phyloP scores from a whole-genome alignment of 495 filamentous ascomycete species.

The Oidiodendron maius region DNA sequence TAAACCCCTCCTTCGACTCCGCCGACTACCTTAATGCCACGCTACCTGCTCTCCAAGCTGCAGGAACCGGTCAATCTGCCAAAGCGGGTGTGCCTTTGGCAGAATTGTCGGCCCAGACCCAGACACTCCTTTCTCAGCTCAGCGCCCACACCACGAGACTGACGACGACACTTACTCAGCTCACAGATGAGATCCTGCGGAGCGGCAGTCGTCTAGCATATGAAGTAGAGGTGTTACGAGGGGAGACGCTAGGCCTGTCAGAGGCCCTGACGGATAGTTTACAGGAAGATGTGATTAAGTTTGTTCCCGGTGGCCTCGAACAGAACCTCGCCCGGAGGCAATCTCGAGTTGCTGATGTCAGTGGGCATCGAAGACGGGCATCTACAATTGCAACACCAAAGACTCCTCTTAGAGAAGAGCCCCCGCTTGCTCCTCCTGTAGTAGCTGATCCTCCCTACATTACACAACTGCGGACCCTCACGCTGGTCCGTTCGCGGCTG shows the following conservation, averaged over 20 bases:
- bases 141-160: conserved; percentile 81
- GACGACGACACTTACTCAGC: conserved; percentile 73
- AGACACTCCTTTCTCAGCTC: conserved; percentile 77
- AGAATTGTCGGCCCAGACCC: conserved; percentile 74
- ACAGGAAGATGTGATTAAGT: conserved; percentile 60
- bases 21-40: conserved; percentile 74
- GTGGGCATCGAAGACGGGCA: conserved; percentile 11
- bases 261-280: conserved; percentile 71
- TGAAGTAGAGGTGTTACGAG: conserved; percentile 87
- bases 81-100: conserved; percentile 57
- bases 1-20: conserved; percentile 68
- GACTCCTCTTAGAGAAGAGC: conserved; percentile 13
- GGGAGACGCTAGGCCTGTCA: conserved; percentile 71
- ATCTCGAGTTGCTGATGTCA: conserved; percentile 4
- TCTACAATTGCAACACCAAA: conserved; percentile 15
- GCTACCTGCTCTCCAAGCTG: conserved; percentile 57
- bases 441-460: conserved; percentile 62
- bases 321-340: conserved; percentile 14
- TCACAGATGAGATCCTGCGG: conserved; percentile 92
- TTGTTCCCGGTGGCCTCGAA: conserved; percentile 50
- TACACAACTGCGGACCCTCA: conserved; percentile 71
- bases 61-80: conserved; percentile 25
- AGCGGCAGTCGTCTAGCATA: conserved; percentile 83
- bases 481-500: conserved; percentile 71
- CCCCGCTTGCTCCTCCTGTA: conserved; percentile 10